A percentile compares a stretch with the other conserved stretches of the same genome.
Evolutionary conservation across 306 rosid genomes (phyloP).

Genomic region (Morella rubra): DNA sequence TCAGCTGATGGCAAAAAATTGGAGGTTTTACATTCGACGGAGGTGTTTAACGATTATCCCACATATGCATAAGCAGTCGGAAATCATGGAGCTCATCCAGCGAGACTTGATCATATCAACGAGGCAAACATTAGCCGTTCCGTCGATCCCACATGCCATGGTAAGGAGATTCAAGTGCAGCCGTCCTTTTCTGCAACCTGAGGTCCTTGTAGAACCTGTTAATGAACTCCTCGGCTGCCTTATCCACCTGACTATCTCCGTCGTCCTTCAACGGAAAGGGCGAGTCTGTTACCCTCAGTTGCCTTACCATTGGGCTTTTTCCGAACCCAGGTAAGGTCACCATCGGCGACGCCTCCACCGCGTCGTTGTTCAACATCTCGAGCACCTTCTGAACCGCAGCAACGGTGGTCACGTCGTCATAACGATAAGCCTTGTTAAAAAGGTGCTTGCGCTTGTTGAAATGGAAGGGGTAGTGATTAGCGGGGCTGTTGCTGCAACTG

Average conservation of each 20-base stretch:
- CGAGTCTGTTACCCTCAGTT: constrained; percentile 79
- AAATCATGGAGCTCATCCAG: background rate
- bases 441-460: constrained; percentile 19
- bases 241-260: constrained; percentile 61
- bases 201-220: constrained; percentile 68
- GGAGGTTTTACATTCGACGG: background rate
- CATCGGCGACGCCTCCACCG: constrained; percentile 63
- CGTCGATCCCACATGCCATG: constrained; percentile 36
- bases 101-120: background rate
- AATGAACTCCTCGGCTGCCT: constrained; percentile 78
- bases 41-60: background rate
- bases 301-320: constrained; percentile 63
- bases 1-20: background rate
- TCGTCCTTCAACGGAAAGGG: constrained; percentile 81
- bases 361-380: constrained; percentile 49
- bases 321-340: constrained; percentile 70
- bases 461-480: constrained; percentile 27
- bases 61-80: background rate
- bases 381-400: constrained; percentile 57
- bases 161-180: constrained; percentile 57
- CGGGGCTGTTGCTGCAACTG: constrained; percentile 93
- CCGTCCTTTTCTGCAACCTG: constrained; percentile 42
- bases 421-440: constrained; percentile 33
- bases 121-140: background rate
- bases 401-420: constrained; percentile 49